Evolutionary conservation across 169 alveolate genomes (phyloP).

Genomic region (Cryptosporidium viatorum): DNA sequence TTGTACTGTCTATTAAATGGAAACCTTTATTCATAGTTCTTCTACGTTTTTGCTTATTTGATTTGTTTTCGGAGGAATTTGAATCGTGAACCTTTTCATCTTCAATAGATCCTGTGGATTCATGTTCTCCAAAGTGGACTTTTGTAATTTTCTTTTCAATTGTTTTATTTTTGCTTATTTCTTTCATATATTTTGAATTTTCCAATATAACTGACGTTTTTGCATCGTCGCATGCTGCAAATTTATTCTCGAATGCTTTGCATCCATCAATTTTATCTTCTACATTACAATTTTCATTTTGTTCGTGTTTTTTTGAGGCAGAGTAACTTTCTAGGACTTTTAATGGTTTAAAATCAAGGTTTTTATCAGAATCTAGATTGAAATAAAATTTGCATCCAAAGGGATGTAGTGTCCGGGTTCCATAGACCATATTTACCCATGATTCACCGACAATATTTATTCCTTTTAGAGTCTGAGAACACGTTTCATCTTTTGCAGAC

Average conservation of each 20-base stretch:
- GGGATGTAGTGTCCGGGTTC: conserved; percentile 66
- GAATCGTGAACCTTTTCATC: background rate
- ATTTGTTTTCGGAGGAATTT: background rate
- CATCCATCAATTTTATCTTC: background rate
- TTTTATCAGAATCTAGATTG: background rate
- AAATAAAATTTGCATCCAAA: conserved; percentile 33
- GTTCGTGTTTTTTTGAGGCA: background rate
- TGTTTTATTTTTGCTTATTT: background rate
- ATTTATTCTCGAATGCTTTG: background rate
- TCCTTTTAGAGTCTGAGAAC: background rate
- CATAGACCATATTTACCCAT: conserved; percentile 70
- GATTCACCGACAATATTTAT: conserved; percentile 45
- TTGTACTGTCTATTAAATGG: background rate
- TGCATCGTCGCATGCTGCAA: background rate
- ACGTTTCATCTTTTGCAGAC: background rate
- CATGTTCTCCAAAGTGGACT: background rate
- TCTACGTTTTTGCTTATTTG: conserved; percentile 1
- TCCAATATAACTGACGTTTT: background rate
- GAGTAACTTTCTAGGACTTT: background rate
- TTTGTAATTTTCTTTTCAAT: background rate
- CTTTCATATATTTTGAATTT: background rate
- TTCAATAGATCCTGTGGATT: background rate
- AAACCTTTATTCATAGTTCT: background rate
- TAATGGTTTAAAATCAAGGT: background rate
- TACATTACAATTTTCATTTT: background rate